These are phyloP conservation scores for Polytrichum commune DNA, from an alignment of 225 moss, liverwort and hornwort species.

Conservation along the genomic window DNA sequence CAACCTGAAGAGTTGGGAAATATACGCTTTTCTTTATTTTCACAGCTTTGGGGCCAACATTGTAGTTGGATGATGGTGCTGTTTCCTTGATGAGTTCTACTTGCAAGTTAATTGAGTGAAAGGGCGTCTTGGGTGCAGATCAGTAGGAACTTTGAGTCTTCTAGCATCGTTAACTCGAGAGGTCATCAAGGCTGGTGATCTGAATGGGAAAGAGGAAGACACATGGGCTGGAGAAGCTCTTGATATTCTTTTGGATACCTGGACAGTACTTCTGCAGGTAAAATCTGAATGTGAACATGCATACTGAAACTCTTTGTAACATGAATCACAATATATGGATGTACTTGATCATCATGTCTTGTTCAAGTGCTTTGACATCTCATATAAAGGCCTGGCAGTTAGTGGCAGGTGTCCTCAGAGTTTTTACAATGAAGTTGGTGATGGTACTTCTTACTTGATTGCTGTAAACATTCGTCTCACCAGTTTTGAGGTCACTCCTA, in stretches of 20 bases:
- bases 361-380: too few species aligned
- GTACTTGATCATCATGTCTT: too few species aligned
- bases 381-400: too few species aligned
- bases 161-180: slow-evolving; percentile 96
- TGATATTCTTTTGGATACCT: slow-evolving; percentile 89
- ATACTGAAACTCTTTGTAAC: too few species aligned
- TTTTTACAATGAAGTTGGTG: too few species aligned
- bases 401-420: too few species aligned
- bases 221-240: slow-evolving; percentile 95
- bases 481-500: too few species aligned
- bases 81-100: not conserved
- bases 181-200: slow-evolving; percentile 81
- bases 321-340: too few species aligned
- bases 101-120: slow-evolving; percentile 11
- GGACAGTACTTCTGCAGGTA: slow-evolving; percentile 98
- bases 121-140: slow-evolving; percentile 41
- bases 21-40: not conserved
- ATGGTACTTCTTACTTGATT: too few species aligned
- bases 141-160: slow-evolving; percentile 86
- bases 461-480: too few species aligned
- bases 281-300: too few species aligned
- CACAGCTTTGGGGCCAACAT: not conserved
- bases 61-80: slow-evolving; percentile 1
- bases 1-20: too few species aligned
- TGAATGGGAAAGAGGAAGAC: slow-evolving; percentile 73